phyloP scores from a whole-genome alignment of 441 rosid species.

The Corymbia citriodora region DNA sequence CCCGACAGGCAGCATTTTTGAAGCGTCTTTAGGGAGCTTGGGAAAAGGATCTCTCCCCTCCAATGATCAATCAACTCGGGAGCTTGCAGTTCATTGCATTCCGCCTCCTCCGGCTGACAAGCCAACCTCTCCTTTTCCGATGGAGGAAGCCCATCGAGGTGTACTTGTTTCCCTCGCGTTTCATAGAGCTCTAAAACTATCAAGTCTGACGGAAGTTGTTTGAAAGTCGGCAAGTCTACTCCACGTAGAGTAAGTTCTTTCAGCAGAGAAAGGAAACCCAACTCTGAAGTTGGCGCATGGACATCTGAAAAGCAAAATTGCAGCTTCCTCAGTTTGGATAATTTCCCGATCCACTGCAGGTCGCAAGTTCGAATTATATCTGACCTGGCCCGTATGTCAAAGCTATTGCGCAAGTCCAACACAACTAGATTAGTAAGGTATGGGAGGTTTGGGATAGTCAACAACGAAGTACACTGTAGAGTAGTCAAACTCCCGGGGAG shows the following conservation, averaged over 20 bases:
- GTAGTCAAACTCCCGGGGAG: too few relatives aligned
- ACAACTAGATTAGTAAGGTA: too few relatives aligned
- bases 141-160: not conserved
- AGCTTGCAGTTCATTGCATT: not conserved
- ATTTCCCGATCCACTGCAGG: fast-evolving
- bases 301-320: fast-evolving
- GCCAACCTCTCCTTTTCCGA: not conserved
- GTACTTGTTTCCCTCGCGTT: not conserved
- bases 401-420: fast-evolving
- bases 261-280: not conserved
- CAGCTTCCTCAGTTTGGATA: not conserved
- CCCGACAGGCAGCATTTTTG: fast-evolving
- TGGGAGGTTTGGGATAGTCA: too few relatives aligned
- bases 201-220: not conserved
- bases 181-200: not conserved
- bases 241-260: not conserved
- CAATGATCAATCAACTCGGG: too few relatives aligned
- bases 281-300: fast-evolving
- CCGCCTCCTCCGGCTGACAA: not conserved
- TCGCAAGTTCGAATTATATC: not conserved
- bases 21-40: too few relatives aligned
- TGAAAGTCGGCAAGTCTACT: not conserved
- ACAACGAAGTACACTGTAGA: too few relatives aligned
- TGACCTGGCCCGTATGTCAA: too few relatives aligned
- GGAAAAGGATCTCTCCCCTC: too few relatives aligned